phyloP scores from a whole-genome alignment of 2,329 filamentous ascomycete species.

The Incumbomyces delicatus region DNA sequence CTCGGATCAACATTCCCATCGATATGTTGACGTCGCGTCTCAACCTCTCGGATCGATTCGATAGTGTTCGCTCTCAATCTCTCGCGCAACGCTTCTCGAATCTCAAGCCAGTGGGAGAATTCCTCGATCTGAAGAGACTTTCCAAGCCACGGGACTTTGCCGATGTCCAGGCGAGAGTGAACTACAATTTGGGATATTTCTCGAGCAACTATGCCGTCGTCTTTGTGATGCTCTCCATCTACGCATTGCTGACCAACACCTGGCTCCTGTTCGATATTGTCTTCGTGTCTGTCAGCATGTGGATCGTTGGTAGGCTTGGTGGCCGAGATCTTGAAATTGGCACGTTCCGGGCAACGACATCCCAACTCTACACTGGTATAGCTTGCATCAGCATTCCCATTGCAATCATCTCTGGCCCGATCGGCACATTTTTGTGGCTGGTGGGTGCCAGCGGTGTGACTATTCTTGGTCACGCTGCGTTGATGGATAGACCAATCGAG shows the following conservation, averaged over 20 bases:
- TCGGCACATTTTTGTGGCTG: slow-evolving; percentile 83
- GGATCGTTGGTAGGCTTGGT: slow-evolving; percentile 79
- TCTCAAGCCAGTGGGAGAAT: slow-evolving; percentile 81
- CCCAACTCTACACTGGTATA: slow-evolving; percentile 87
- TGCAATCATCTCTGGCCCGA: slow-evolving; percentile 73
- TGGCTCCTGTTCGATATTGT: slow-evolving; percentile 85
- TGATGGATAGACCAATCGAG: slow-evolving; percentile 99
- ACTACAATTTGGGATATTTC: slow-evolving; percentile 96
- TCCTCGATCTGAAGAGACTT: slow-evolving; percentile 89
- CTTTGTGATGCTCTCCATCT: slow-evolving; percentile 91
- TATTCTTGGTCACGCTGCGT: slow-evolving; percentile 85
- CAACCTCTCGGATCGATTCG: slow-evolving; percentile 76
- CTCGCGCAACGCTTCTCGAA: slow-evolving; percentile 80
- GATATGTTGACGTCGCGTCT: slow-evolving; percentile 85
- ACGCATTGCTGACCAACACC: slow-evolving; percentile 82
- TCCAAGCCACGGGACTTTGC: slow-evolving; percentile 88
- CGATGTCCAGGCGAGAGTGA: slow-evolving; percentile 83
- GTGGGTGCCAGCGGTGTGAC: slow-evolving; percentile 90
- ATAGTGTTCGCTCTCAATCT: slow-evolving; percentile 68
- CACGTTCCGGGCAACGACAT: slow-evolving; percentile 70
- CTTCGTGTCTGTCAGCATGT: slow-evolving; percentile 77
- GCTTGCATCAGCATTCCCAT: slow-evolving; percentile 75
- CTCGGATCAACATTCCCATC: slow-evolving; percentile 83
- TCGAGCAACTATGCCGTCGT: slow-evolving; percentile 96
- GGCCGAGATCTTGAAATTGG: slow-evolving; percentile 83